Base-by-base conservation (phyloP, 2,329 filamentous ascomycete genomes). In the Colletotrichum gloeosporioides region DNA sequence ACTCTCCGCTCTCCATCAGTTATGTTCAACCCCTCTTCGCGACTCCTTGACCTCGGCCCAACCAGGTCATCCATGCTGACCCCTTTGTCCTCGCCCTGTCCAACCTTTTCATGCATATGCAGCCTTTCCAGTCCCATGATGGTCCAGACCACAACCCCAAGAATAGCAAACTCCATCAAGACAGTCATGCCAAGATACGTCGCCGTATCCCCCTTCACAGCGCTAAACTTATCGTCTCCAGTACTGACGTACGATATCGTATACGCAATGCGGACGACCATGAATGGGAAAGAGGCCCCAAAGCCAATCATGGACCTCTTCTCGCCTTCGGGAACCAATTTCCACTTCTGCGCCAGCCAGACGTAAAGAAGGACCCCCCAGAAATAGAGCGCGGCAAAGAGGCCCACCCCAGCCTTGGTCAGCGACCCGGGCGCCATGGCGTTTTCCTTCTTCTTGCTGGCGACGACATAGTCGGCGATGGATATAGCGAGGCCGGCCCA, bases 401-500 rank as follows among this genome's bases (percentile, higher is more conserved):
- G 69, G 8, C 71, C 75, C 0, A 78, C 76, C 1, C 78, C 74
- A 0, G 78, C 78, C 22, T 75, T 74, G 8, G 78, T 79, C 29
- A 79, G 32, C 10, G 63, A 13, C 3, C 76, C 76, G 2, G 78
- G 77, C 8, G 73, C 75, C 49, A 78, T 77, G 32, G 69, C 63
- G 27, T 77, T 61, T 7, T 78, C 70, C 5, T 32, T 69, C n/a
- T 71, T 74, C 16, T 69, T 64, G 32, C 75, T 73, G 13, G 73
- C 75, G 18, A 77, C 25, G 3, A 69, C 61, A 68, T 79, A 79
- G 57, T 79, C 78, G 27, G 75, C 78, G 29, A 79, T 71, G 16
- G 77, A 77, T 13, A 79, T 76, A 6, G 63, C 78, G 25, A 79
- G 78, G 31, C 79, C 78, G 3, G 77, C 74, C 75, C 75, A 78